Percentiles rank a stretch among this genome's conserved stretches.
phyloP scores from a whole-genome alignment of 2,329 filamentous ascomycete species.

The Fusarium continuum region DNA sequence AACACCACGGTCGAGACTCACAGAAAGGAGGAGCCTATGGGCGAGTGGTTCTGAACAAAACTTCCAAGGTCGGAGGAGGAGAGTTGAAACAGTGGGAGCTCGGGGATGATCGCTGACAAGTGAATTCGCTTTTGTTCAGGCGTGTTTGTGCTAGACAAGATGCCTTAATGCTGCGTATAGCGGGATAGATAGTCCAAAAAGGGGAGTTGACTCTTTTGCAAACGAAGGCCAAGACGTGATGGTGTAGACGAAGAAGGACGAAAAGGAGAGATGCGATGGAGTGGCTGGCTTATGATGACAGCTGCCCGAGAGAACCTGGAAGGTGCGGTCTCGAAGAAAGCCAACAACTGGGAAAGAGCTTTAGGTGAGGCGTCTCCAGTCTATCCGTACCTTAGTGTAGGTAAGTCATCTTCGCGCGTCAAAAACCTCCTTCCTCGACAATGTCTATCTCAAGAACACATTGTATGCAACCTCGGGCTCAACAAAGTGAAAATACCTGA shows the following conservation, averaged over 20 bases:
- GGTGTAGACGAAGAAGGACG: conserved; percentile 13
- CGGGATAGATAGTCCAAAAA: conserved; percentile 44
- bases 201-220: conserved; percentile 11
- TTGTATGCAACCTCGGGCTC: neutral
- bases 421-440: neutral
- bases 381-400: too few relatives aligned
- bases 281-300: neutral
- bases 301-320: neutral
- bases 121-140: conserved; percentile 20
- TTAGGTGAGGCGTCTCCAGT: too few relatives aligned
- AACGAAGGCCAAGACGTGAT: conserved; percentile 30
- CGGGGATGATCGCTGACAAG: conserved; percentile 24
- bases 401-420: too few relatives aligned
- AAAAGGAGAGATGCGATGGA: neutral
- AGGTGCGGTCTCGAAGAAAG: neutral
- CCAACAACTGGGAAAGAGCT: neutral
- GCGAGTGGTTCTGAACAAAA: neutral
- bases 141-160: conserved; percentile 31
- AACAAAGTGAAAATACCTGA: neutral
- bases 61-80: neutral
- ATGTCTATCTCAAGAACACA: neutral
- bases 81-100: neutral
- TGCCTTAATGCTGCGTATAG: conserved; percentile 43
- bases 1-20: neutral
- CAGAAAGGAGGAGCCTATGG: neutral